These are phyloP conservation scores for Circinella umbellata DNA, from an alignment of 371 early-diverging fungal species.

Conservation along the genomic window DNA sequence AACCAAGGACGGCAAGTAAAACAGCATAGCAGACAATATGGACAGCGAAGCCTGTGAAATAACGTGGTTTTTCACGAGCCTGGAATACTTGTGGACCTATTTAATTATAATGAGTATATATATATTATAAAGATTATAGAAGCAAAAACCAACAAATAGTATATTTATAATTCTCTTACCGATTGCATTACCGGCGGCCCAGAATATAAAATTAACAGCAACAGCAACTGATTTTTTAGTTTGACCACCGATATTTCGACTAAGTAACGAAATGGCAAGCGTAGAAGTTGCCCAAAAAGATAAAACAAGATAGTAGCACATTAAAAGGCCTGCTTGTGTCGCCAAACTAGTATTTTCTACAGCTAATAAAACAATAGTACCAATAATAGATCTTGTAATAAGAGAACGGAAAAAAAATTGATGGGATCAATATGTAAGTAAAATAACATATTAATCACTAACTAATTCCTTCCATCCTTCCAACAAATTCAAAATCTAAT, in stretches of 20 bases:
- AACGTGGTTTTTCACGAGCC: constrained; percentile 24
- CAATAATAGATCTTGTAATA: constrained; percentile 19
- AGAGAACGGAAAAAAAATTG: too few species aligned
- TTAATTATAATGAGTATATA: background rate
- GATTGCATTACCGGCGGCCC: constrained; percentile 35
- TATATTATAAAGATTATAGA: background rate
- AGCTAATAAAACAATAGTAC: constrained; percentile 28
- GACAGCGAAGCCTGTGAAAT: constrained; percentile 28
- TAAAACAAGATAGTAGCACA: constrained; percentile 27
- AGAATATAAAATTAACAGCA: constrained; percentile 31
- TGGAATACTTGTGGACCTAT: constrained; percentile 34
- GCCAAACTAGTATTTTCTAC: constrained; percentile 23
- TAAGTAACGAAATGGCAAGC: constrained; percentile 24
- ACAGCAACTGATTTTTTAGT: constrained; percentile 29
- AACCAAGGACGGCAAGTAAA: constrained; percentile 10
- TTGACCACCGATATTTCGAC: constrained; percentile 30
- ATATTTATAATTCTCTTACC: constrained; percentile 15
- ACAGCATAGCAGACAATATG: constrained; percentile 29
- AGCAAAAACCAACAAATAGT: background rate
- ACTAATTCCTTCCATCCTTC: too few species aligned
- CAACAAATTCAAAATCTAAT: background rate
- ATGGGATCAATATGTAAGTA: background rate
- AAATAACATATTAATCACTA: too few species aligned
- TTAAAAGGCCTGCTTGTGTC: constrained; percentile 28
- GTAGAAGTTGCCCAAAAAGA: constrained; percentile 33